phyloP scores from a whole-genome alignment of 495 filamentous ascomycete species.

The Xylaria sp. region DNA sequence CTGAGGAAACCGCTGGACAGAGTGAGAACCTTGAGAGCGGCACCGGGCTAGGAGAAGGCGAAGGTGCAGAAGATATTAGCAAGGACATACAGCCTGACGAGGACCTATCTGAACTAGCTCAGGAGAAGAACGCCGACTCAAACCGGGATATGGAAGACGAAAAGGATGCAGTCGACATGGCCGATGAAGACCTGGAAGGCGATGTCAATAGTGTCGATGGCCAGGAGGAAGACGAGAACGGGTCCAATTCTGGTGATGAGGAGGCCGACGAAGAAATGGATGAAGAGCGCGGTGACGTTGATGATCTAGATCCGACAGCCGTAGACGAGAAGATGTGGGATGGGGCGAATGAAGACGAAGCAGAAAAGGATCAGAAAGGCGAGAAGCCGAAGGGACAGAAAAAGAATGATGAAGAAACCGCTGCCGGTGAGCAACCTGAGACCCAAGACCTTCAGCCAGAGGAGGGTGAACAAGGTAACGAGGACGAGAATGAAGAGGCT shows the following conservation, averaged over 20 bases:
- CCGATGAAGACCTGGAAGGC: slow-evolving; percentile 85
- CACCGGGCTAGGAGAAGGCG: slow-evolving; percentile 96
- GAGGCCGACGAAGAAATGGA: slow-evolving; percentile 75
- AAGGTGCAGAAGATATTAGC: slow-evolving; percentile 95
- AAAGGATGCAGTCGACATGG: slow-evolving; percentile 93
- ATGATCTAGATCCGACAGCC: slow-evolving; percentile 84
- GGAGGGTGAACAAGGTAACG: slow-evolving; percentile 56
- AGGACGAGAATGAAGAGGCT: slow-evolving; percentile 60
- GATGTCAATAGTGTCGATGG: slow-evolving; percentile 72
- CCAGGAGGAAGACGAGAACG: slow-evolving; percentile 57
- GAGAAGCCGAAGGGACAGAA: slow-evolving; percentile 69
- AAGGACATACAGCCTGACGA: slow-evolving; percentile 95
- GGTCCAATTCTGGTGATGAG: slow-evolving; percentile 57
- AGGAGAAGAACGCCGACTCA: slow-evolving; percentile 75
- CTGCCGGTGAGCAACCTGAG: slow-evolving; percentile 66
- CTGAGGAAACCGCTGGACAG: slow-evolving; percentile 67
- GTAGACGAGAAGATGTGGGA: slow-evolving; percentile 99
- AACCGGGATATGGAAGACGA: slow-evolving; percentile 78
- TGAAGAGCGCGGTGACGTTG: slow-evolving; percentile 86
- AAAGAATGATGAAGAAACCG: slow-evolving; percentile 69
- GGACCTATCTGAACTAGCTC: slow-evolving; percentile 88
- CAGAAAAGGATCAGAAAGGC: slow-evolving; percentile 83
- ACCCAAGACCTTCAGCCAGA: slow-evolving; percentile 60
- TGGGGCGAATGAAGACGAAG: slow-evolving; percentile 73
- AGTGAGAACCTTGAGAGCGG: slow-evolving; percentile 83